Percentiles rank a stretch among this genome's conserved stretches.
These are phyloP conservation scores for Vitellaria paradoxa DNA, from an alignment of 179 eudicot genomes.

Conservation along the genomic window DNA sequence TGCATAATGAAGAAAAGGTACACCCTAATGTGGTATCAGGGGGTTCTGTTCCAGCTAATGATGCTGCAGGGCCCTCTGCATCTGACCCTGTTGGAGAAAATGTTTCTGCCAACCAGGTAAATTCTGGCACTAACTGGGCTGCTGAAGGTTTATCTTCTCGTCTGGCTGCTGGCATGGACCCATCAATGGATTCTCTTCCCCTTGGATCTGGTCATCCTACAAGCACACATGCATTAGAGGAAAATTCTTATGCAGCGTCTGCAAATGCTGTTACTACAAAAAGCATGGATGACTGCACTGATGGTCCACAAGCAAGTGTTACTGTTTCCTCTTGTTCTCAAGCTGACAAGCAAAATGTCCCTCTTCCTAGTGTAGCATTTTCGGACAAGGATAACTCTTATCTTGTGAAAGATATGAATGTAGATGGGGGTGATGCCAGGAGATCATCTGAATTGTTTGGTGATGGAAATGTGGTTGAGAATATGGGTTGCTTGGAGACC, in stretches of 20 bases:
- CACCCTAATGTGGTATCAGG: background rate
- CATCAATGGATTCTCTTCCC: background rate
- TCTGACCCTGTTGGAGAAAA: slow-evolving; percentile 10
- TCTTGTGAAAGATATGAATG: background rate
- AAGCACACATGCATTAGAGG: background rate
- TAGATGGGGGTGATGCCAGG: background rate
- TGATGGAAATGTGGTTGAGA: background rate
- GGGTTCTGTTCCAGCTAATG: background rate
- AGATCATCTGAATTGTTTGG: background rate
- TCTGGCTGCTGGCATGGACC: background rate
- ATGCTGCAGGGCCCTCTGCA: background rate
- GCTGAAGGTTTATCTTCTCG: background rate
- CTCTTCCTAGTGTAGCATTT: background rate
- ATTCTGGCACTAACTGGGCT: background rate
- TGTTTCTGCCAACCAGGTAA: background rate
- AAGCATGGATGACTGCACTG: background rate
- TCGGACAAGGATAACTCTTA: background rate
- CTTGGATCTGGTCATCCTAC: background rate
- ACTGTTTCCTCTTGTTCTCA: background rate
- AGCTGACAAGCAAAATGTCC: background rate
- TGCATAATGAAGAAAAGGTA: background rate
- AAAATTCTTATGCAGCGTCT: background rate
- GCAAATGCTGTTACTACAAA: background rate
- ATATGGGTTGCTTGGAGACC: background rate
- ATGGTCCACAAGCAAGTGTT: background rate